Conservation (phyloP, 768 basidiomycete genomes). For the Phylloporus sp. region DNA sequence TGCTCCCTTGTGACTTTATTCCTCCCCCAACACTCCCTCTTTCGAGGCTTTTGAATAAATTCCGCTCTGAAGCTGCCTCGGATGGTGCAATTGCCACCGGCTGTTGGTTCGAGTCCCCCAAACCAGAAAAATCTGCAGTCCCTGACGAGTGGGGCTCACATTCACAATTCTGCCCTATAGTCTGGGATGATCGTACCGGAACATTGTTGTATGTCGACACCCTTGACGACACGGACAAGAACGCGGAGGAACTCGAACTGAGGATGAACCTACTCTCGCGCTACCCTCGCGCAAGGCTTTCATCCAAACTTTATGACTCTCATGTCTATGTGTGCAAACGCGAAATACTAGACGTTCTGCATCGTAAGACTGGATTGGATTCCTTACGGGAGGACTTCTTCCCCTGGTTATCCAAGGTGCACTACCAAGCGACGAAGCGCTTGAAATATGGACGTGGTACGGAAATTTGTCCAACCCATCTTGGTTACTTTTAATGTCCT, state of each 20-base stretch:
- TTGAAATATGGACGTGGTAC: constrained; percentile 57
- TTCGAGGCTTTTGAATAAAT: constrained; percentile 69
- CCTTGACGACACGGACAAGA: constrained; percentile 61
- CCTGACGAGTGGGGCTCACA: constrained; percentile 67
- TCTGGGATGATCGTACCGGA: constrained; percentile 63
- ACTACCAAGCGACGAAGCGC: constrained; percentile 62
- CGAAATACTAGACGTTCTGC: constrained; percentile 66
- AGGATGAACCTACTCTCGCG: constrained; percentile 77
- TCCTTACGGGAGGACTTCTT: constrained; percentile 88
- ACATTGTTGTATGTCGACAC: constrained; percentile 74
- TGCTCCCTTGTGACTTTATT: constrained; percentile 89
- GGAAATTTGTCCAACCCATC: constrained; percentile 7
- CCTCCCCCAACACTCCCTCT: constrained; percentile 74
- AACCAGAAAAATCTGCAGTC: constrained; percentile 49
- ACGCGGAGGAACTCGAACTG: constrained; percentile 68
- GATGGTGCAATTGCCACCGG: constrained; percentile 62
- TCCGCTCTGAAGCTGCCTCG: constrained; percentile 66
- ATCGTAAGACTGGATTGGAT: constrained; percentile 65
- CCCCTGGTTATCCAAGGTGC: constrained; percentile 88
- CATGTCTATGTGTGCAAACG: constrained; percentile 88
- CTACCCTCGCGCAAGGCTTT: constrained; percentile 67
- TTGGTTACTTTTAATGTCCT: not conserved
- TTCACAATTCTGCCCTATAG: constrained; percentile 46
- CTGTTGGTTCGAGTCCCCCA: constrained; percentile 57
- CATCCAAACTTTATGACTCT: constrained; percentile 71